Base-by-base conservation (phyloP, 306 rosid genomes). In the Malus fusca region DNA sequence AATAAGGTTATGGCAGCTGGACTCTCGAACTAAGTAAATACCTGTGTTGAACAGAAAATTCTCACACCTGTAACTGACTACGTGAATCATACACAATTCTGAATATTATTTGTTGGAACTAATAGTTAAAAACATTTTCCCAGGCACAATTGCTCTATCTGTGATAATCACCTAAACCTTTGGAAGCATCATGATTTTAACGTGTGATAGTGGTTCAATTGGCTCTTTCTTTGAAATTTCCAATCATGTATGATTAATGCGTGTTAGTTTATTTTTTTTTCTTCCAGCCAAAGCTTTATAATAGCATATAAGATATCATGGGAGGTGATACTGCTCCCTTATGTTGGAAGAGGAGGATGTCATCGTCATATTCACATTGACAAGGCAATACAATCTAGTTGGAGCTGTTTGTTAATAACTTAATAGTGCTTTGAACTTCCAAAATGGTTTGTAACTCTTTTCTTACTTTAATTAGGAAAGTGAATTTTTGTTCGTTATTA, bases 311-410 rank as follows among this genome's bases (percentile, higher is more conserved):
- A 40, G 55, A 59, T 18, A 62, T 60, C 48, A 74, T 31, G 60
- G 70, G 46, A 74, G 69, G 70, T 31, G 70, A 4, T 44, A 21
- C 60, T 44, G 70, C 44, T 28, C 59, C 14, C 22, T 19, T 44
- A 18, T 62, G 77, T 62, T 61, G 61, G 69, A 62, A 44, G 61
- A 43, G 55, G 61, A 19, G 60, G 69, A 11, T 26, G 59, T 5
- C 68, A 19, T 59, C n/a, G 18, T 73, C 15, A 11, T 73, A 12
- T 43, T 61, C 35, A 61, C 69, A 26, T 74, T 44, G 44, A 61
- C 77, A 73, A 61, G 69, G 77, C 58, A 23, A 40, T 55, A 58
- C 76, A 72, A 22, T 73, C 70, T 11, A 61, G 48, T 61, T 74
- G 31, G 77, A 44, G 59, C 70, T 62, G 69, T 61, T 63, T 62